Base-by-base conservation (phyloP, 768 basidiomycete genomes). In the Dacryopinax primogenitus region DNA sequence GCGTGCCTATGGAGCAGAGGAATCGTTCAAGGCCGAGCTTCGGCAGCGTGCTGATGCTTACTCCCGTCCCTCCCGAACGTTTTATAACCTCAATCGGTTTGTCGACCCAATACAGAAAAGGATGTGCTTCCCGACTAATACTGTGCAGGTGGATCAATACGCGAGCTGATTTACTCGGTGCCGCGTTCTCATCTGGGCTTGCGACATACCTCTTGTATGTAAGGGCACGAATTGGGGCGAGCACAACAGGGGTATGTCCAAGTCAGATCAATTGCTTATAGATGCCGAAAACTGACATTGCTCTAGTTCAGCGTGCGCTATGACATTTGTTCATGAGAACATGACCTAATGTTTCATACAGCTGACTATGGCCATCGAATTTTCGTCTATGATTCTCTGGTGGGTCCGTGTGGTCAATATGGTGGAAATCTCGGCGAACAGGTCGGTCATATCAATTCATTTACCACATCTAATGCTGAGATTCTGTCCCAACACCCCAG, bases 1-100 rank as follows among this genome's bases (percentile, higher is more conserved):
- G 64, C 79, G 86, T 23, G 87, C 87, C 0, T 89, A 84, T 70
- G 82, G 82, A 2, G 83, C 82, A 4, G 79, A 86, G 73, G 72
- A 76, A 32, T 65, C 73, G 1, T 85, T 80, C 75, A 79, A 72
- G 67, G 64, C 66, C 36, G 77, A 81, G 67, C 79, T 81, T 3
- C 71, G 69, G 32, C 61, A 66, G 33, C 68, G 71, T 4, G 71
- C 73, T 3, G 74, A 75, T 63, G 72, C 71, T 63, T 76, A 67
- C 34, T 33, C n/a, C 33, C 26, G 18, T 18, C 18, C 32, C 13
- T 51, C 45, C 13, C 32, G 62, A 28, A 51, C 37, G 1, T 68
- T 67, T 70, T 76, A 76, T 69, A 73, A 73, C 65, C 66, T 75
- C 18, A 76, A 74, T 63, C 67, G 74, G 51, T 58, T 3, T 28